phyloP scores from a whole-genome alignment of 2,329 filamentous ascomycete genomes.

The Apiospora arundinis region DNA sequence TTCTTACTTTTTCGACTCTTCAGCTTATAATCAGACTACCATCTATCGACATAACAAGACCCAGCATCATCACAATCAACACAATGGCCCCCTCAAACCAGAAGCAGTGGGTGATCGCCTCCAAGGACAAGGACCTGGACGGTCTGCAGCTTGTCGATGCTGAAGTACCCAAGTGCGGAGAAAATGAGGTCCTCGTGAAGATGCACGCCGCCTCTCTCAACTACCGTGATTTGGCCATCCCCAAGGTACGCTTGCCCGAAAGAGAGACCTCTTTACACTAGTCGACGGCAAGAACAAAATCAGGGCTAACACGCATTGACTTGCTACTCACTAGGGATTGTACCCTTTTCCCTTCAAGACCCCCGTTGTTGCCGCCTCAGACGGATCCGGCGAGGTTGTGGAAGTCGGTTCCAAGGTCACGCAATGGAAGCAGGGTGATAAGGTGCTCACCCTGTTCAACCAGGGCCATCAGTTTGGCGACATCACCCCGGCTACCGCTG shows the following conservation, averaged over 20 bases:
- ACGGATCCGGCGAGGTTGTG: constrained; percentile 60
- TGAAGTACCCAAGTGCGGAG: constrained; percentile 65
- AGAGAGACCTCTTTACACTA: too few relatives aligned
- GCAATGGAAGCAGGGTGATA: constrained; percentile 58
- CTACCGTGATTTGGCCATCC: constrained; percentile 60
- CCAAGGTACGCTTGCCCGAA: constrained; percentile 36
- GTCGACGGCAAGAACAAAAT: too few relatives aligned
- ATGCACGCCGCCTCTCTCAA: constrained; percentile 60
- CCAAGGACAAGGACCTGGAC: constrained; percentile 62
- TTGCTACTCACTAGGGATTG: constrained; percentile 41
- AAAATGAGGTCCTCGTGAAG: constrained; percentile 76
- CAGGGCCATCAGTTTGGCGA: constrained; percentile 57
- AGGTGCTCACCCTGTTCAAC: constrained; percentile 67
- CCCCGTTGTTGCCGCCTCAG: constrained; percentile 57
- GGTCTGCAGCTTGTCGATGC: constrained; percentile 61
- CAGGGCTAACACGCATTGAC: neutral
- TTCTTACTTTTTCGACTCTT: neutral
- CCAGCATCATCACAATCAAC: neutral
- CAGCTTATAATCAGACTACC: neutral
- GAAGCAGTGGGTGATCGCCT: constrained; percentile 62
- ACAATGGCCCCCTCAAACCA: constrained; percentile 47
- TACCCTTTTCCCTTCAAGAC: constrained; percentile 52
- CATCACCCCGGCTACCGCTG: constrained; percentile 41
- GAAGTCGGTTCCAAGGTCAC: constrained; percentile 56
- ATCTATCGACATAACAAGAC: neutral